phyloP scores from a whole-genome alignment of 2,329 filamentous ascomycete genomes.

The Trichoderma lentiforme region DNA sequence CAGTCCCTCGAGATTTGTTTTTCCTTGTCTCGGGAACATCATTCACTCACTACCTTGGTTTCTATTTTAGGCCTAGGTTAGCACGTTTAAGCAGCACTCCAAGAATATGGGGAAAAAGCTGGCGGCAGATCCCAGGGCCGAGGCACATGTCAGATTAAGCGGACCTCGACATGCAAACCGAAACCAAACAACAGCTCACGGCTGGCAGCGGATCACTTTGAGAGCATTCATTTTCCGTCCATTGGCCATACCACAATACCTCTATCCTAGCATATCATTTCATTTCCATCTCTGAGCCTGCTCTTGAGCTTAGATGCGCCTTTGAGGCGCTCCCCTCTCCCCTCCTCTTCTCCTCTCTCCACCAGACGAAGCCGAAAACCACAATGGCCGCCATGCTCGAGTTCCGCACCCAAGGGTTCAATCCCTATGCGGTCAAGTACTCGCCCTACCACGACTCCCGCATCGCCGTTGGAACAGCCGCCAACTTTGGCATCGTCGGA shows the following conservation, averaged over 20 bases:
- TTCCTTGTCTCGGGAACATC: background rate
- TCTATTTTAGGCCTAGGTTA: background rate
- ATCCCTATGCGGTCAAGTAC: conserved; percentile 96
- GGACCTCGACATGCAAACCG: background rate
- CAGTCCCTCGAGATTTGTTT: background rate
- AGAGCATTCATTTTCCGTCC: background rate
- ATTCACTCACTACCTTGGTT: background rate
- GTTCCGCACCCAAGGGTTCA: conserved; percentile 89
- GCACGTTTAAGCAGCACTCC: background rate
- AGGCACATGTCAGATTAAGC: conserved; percentile 33
- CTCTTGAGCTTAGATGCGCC: conserved; percentile 22
- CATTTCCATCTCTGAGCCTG: background rate
- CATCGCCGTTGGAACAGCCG: conserved; percentile 82
- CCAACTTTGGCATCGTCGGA: conserved; percentile 95
- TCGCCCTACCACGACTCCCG: conserved; percentile 97
- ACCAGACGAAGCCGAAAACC: background rate
- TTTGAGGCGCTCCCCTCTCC: conserved; percentile 10
- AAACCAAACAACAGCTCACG: background rate
- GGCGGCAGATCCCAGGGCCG: conserved; percentile 24
- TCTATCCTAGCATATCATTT: background rate
- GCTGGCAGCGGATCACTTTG: background rate
- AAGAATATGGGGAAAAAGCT: background rate
- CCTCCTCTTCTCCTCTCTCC: background rate
- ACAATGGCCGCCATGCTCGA: conserved; percentile 73
- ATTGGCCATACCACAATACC: background rate